Percentiles rank a stretch among this genome's conserved stretches.
phyloP scores from a whole-genome alignment of 2,329 filamentous ascomycete species.

The Alternaria consortialis region DNA sequence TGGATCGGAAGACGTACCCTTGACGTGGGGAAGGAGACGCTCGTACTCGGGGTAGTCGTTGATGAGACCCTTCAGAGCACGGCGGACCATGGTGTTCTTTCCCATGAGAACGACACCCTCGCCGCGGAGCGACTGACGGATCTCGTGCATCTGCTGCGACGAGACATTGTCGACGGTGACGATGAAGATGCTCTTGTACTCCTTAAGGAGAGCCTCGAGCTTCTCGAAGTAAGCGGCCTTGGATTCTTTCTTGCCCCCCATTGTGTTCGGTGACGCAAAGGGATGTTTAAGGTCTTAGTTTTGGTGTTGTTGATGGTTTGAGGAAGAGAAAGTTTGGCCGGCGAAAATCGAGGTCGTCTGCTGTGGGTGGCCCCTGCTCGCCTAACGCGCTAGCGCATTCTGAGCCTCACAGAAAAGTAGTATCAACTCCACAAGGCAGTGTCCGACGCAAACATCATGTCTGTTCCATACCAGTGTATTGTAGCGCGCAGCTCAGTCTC shows the following conservation, averaged over 20 bases:
- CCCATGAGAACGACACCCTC: constrained; percentile 98
- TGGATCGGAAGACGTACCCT: constrained; percentile 61
- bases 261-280: constrained; percentile 95
- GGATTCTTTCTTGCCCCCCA: constrained; percentile 96
- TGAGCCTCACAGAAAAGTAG: constrained; percentile 22
- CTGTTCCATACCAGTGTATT: constrained; percentile 54
- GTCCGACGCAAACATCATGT: constrained; percentile 32
- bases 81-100: constrained; percentile 99
- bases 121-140: constrained; percentile 88
- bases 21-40: constrained; percentile 93
- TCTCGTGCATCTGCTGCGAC: constrained; percentile 99
- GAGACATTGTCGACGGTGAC: constrained; percentile 95
- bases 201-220: constrained; percentile 96
- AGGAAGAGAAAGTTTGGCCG: constrained; percentile 20
- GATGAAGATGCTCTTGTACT: constrained; percentile 98
- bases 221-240: constrained; percentile 99
- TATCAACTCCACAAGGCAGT: constrained; percentile 13
- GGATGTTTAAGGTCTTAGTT: constrained; percentile 93
- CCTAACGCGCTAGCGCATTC: constrained; percentile 25
- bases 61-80: constrained; percentile 96
- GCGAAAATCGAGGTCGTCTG: constrained; percentile 36
- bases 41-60: constrained; percentile 94
- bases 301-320: constrained; percentile 38
- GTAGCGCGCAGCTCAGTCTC: constrained; percentile 29
- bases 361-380: constrained; percentile 34